Conservation (phyloP, 2,329 filamentous ascomycete species). For the Botrytis paeoniae region DNA sequence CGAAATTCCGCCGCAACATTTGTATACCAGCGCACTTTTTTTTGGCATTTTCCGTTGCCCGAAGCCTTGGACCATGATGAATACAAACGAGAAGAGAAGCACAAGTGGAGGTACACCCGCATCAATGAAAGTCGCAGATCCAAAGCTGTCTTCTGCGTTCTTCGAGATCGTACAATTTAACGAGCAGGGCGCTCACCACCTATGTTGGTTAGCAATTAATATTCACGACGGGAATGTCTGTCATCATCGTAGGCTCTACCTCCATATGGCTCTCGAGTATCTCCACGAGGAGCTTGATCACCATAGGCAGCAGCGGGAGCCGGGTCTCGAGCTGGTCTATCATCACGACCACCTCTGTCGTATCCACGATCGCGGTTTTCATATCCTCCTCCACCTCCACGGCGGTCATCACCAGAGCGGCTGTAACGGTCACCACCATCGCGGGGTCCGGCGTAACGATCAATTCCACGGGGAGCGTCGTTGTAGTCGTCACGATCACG, state of each 20-base stretch:
- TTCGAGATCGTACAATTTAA: slow-evolving; percentile 39
- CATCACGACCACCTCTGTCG: slow-evolving; percentile 49
- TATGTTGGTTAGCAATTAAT: slow-evolving; percentile 39
- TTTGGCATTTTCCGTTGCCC: slow-evolving; percentile 37
- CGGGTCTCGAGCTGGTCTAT: slow-evolving; percentile 44
- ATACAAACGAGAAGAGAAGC: slow-evolving; percentile 36
- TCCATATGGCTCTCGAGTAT: slow-evolving; percentile 45
- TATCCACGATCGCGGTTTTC: slow-evolving; percentile 45
- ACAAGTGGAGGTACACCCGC: slow-evolving; percentile 38
- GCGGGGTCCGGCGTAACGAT: slow-evolving; percentile 34
- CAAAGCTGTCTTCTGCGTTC: slow-evolving; percentile 37
- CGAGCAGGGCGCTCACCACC: slow-evolving; percentile 40
- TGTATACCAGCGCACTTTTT: slow-evolving; percentile 31
- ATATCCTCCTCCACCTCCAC: slow-evolving; percentile 45
- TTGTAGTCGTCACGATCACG: slow-evolving; percentile 40
- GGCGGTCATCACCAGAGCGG: slow-evolving; percentile 43
- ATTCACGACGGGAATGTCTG: slow-evolving; percentile 37
- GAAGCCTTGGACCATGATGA: slow-evolving; percentile 39
- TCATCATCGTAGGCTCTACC: slow-evolving; percentile 41
- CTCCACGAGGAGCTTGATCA: slow-evolving; percentile 44
- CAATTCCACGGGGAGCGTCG: slow-evolving; percentile 40
- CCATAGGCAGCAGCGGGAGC: slow-evolving; percentile 43
- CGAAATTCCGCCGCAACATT: slow-evolving; percentile 34
- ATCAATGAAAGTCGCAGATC: slow-evolving; percentile 40
- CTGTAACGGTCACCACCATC: slow-evolving; percentile 30